Conservation (phyloP, 768 basidiomycete species). For the Ramaria sp. region DNA sequence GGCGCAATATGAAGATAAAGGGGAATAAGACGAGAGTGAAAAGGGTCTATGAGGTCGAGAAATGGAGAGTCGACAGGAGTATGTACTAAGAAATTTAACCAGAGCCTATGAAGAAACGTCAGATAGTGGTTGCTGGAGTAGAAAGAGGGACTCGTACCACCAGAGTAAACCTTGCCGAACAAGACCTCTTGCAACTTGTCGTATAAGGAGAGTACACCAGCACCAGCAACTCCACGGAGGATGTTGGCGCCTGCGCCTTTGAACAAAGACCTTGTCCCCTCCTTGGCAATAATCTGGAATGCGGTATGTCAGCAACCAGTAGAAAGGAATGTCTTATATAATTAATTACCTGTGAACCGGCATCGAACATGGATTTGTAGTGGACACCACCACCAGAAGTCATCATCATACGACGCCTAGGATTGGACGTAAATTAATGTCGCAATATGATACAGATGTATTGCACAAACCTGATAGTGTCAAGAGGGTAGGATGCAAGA, state of each 20-base stretch:
- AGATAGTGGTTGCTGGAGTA: background rate
- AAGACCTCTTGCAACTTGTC: constrained; percentile 94
- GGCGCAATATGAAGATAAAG: constrained; percentile 19
- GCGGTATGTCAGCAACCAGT: background rate
- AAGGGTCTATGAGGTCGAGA: constrained; percentile 12
- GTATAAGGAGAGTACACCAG: constrained; percentile 97
- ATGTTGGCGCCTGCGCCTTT: constrained; percentile 92
- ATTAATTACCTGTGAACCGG: constrained; percentile 56
- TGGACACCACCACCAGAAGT: constrained; percentile 90
- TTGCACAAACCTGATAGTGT: constrained; percentile 67
- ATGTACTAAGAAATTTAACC: constrained; percentile 24
- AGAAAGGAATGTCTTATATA: background rate
- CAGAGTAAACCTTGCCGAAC: constrained; percentile 99
- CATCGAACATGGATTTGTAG: constrained; percentile 99
- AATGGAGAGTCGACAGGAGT: constrained; percentile 11
- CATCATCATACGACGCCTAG: constrained; percentile 99
- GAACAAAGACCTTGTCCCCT: constrained; percentile 93
- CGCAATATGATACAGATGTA: background rate
- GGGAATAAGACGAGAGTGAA: constrained; percentile 14
- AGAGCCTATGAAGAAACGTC: constrained; percentile 21
- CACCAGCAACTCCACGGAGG: constrained; percentile 96
- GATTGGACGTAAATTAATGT: constrained; percentile 19
- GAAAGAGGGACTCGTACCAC: constrained; percentile 40
- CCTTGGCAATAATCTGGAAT: constrained; percentile 73
- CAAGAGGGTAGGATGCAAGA: constrained; percentile 93